phyloP scores from a whole-genome alignment of 2,329 filamentous ascomycete genomes.

The Alternaria ethzedia region DNA sequence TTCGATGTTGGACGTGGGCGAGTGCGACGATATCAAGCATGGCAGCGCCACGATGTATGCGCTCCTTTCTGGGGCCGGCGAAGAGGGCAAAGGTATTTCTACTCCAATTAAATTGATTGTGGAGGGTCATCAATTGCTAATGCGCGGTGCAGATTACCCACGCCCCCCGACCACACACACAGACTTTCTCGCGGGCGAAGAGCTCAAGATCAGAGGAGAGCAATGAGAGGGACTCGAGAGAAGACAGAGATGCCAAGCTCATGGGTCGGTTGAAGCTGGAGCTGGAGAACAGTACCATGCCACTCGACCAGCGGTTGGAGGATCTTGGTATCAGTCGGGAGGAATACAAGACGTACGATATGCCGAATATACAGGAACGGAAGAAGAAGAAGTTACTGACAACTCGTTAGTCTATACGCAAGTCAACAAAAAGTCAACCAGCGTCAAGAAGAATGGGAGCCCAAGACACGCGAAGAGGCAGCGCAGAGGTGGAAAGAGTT shows the following conservation, averaged over 20 bases:
- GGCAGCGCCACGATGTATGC: constrained; percentile 53
- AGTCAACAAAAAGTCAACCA: constrained; percentile 32
- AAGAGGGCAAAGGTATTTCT: constrained; percentile 51
- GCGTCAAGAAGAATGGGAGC: constrained; percentile 28
- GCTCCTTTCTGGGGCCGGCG: constrained; percentile 51
- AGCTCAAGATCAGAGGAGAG: constrained; percentile 27
- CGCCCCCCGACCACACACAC: constrained; percentile 28
- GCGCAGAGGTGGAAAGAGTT: constrained; percentile 37
- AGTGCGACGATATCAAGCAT: constrained; percentile 42
- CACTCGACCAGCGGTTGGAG: constrained; percentile 35
- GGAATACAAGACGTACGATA: constrained; percentile 39
- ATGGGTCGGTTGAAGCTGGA: constrained; percentile 23
- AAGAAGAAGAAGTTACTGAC: constrained; percentile 17
- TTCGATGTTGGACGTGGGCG: constrained; percentile 17
- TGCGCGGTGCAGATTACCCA: constrained; percentile 29
- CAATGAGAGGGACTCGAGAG: constrained; percentile 16
- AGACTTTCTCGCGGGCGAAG: constrained; percentile 31
- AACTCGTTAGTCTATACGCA: constrained; percentile 26
- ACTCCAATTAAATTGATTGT: background rate
- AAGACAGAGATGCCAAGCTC: constrained; percentile 11
- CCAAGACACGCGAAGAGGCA: constrained; percentile 40
- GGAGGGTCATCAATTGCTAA: constrained; percentile 20
- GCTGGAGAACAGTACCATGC: constrained; percentile 29
- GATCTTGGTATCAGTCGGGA: constrained; percentile 35
- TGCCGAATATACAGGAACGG: background rate